phyloP scores from a whole-genome alignment of 192 early-diverging fungal species.

The Diversispora eburnea region DNA sequence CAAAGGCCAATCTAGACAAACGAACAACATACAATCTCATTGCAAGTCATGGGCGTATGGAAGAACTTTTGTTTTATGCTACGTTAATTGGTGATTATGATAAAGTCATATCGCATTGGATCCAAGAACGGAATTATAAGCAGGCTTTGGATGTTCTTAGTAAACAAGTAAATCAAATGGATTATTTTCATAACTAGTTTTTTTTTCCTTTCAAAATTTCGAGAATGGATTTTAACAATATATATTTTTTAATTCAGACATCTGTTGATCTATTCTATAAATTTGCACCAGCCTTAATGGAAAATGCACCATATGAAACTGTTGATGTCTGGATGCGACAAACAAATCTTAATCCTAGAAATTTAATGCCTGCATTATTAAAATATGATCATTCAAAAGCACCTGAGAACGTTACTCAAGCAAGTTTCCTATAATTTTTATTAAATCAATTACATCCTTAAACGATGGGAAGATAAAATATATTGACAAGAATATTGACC shows the following conservation, averaged over 20 bases:
- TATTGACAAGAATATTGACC: too few species aligned
- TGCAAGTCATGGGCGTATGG: constrained; percentile 78
- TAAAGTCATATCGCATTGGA: constrained; percentile 80
- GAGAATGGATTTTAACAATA: too few species aligned
- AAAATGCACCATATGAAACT: constrained; percentile 75
- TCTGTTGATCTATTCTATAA: constrained; percentile 83
- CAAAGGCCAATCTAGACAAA: constrained; percentile 53
- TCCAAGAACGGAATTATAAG: constrained; percentile 70
- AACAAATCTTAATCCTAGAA: constrained; percentile 73
- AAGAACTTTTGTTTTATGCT: constrained; percentile 80
- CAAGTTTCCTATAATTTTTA: constrained; percentile 28
- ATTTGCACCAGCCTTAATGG: constrained; percentile 82
- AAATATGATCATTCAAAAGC: constrained; percentile 64
- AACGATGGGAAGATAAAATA: too few species aligned
- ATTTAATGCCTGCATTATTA: constrained; percentile 85
- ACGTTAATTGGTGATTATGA: constrained; percentile 83
- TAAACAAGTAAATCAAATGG: constrained; percentile 55
- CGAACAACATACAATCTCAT: constrained; percentile 78
- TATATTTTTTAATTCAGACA: constrained; percentile 36
- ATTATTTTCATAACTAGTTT: too few species aligned
- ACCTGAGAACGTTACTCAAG: constrained; percentile 34
- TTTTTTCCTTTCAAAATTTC: too few species aligned
- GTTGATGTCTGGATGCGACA: constrained; percentile 87
- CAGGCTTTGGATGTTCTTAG: constrained; percentile 76
- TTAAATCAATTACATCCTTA: neutral